These are phyloP conservation scores for Leccinum obscurum DNA, from an alignment of 768 basidiomycete genomes.

Conservation along the genomic window DNA sequence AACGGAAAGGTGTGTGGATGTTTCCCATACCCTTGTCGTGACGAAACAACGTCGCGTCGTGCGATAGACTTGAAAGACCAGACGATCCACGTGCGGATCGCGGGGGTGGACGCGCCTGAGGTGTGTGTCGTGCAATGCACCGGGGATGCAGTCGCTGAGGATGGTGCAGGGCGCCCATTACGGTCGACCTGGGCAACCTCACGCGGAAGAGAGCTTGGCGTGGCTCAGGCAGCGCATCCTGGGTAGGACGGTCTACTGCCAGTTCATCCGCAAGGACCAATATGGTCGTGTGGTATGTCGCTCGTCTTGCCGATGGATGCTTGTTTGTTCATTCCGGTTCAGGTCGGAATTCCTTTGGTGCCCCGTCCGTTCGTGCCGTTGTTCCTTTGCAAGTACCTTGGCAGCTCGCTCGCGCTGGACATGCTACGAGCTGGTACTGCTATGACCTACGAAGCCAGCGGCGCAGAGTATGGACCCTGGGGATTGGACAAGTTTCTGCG, in stretches of 20 bases:
- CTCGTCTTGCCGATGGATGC: neutral
- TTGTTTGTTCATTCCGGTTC: neutral
- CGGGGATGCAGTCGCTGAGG: neutral
- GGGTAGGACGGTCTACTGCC: slow-evolving; percentile 66
- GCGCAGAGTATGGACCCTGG: slow-evolving; percentile 75
- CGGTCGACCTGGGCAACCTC: slow-evolving; percentile 76
- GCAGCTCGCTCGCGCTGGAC: slow-evolving; percentile 57
- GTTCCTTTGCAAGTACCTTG: slow-evolving; percentile 38
- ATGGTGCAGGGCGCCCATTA: slow-evolving; percentile 70
- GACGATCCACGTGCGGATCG: slow-evolving; percentile 86
- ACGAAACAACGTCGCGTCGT: neutral
- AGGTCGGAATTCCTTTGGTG: slow-evolving; percentile 67
- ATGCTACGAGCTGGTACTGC: slow-evolving; percentile 83
- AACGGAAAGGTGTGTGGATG: slow-evolving; percentile 48
- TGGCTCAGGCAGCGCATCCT: slow-evolving; percentile 65
- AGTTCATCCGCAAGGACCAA: slow-evolving; percentile 76
- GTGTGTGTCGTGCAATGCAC: slow-evolving; percentile 36
- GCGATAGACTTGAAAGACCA: slow-evolving; percentile 67
- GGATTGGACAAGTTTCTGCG: slow-evolving; percentile 64
- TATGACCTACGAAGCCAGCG: slow-evolving; percentile 71
- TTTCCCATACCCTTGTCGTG: neutral
- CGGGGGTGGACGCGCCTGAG: slow-evolving; percentile 93
- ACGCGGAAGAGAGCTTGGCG: slow-evolving; percentile 66
- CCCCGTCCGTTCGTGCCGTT: slow-evolving; percentile 55
- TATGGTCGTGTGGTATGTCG: slow-evolving; percentile 75